Evolutionary conservation across 371 early-diverging fungal genomes (phyloP), one percentile per base, ranked within the genome.

Genomic region (Rhizopus stolonifer): DNA sequence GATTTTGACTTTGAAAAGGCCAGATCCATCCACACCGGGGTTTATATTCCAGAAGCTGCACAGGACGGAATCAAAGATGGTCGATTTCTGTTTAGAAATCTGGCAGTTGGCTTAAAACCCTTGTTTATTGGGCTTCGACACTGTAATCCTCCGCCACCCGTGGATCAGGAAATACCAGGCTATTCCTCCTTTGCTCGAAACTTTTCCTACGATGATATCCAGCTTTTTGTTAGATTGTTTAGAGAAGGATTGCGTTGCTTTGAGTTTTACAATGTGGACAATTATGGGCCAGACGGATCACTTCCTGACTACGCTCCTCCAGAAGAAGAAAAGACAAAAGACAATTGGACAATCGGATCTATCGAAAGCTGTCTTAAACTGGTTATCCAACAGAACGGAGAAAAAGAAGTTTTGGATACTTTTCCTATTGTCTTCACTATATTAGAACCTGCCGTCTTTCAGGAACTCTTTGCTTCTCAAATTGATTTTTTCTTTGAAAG

Each of bases 401-500:
- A 92, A 54, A 93, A 92, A 56, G 98, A 99, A 53, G 84, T 89
- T 4, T 73, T 94, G 17, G 99, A 99, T 49, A 83, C 83, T 45
- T 94, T 98, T 74, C 89, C 92, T 1, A 82, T 87, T 21, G 85
- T 93, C 2, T 96, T 96, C 70, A 88, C 89, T 6, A 61, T 77
- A 23, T 69, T 96, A 4, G 97, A 98, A 50, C 92, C 94, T 1
- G 85, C 93, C 5, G 84, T 95, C 0, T 96, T 97, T 69, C 96
- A 96, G 63, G 99, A 99, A 57, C 87, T 99, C 2, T 91, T 98
- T 61, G 74, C 89, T 1, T 85, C 93, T 0, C 89, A 97, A 62
- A 88, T 98, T 54, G 84, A 77, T n/a, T 90, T 82, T 55, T 80
- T 96, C n/a, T 92, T 95, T 65, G 88, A 93, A 3, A 79, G 86